Conservation (phyloP, 1,284 basidiomycete genomes). For the Leccinum pallidistipes region DNA sequence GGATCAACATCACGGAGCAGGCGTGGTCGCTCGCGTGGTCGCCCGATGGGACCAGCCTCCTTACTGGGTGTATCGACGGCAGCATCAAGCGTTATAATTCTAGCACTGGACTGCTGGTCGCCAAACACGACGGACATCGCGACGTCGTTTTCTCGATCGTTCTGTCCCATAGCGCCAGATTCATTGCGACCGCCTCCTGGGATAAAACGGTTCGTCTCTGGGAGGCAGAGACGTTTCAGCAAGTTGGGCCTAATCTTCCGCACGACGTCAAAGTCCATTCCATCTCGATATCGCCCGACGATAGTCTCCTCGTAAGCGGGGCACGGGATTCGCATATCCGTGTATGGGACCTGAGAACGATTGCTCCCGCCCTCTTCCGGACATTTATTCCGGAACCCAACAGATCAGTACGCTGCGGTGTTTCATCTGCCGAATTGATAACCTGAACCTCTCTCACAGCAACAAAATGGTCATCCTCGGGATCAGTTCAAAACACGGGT, state of each 20-base stretch:
- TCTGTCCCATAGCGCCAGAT: conserved; percentile 14
- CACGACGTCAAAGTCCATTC: conserved; percentile 15
- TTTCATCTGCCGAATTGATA: not conserved
- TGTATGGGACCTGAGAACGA: conserved; percentile 17
- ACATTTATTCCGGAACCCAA: conserved; percentile 15
- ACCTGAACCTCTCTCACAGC: not conserved
- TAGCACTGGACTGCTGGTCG: not conserved
- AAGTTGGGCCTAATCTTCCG: conserved; percentile 16
- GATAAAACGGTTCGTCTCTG: conserved; percentile 18
- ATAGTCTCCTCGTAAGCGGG: conserved; percentile 18
- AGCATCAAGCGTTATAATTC: conserved; percentile 18
- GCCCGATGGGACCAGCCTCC: conserved; percentile 8
- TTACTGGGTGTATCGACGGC: conserved; percentile 20
- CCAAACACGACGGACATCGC: conserved; percentile 8
- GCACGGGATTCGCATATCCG: conserved; percentile 13
- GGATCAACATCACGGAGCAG: conserved; percentile 4
- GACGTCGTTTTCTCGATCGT: conserved; percentile 21
- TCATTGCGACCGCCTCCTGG: conserved; percentile 24
- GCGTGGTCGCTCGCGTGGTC: conserved; percentile 30
- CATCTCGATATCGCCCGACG: conserved; percentile 22
- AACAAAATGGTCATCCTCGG: not conserved
- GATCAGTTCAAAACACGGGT: not conserved
- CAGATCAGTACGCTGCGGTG: not conserved
- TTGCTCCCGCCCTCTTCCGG: conserved; percentile 21
- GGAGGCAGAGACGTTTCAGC: conserved; percentile 20